A percentile compares a stretch with the other conserved stretches of the same genome.
These are phyloP conservation scores for Litsea cubeba DNA, from an alignment of 164 flowering plant genomes.

Conservation along the genomic window DNA sequence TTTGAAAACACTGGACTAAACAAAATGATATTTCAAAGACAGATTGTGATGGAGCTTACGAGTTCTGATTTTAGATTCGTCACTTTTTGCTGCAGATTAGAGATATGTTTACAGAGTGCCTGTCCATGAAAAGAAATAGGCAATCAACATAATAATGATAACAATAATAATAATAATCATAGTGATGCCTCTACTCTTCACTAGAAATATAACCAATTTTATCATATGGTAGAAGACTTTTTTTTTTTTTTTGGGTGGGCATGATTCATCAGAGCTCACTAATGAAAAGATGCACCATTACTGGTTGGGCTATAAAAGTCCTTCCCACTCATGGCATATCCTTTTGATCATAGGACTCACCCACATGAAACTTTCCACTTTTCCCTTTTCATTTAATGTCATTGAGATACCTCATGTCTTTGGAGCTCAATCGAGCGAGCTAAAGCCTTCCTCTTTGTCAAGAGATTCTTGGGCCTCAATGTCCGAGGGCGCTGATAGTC, in stretches of 20 bases:
- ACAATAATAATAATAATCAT: neutral
- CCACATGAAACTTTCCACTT: neutral
- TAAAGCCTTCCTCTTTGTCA: slow-evolving; percentile 91
- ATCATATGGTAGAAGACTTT: neutral
- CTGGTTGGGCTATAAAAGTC: neutral
- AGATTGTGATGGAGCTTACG: slow-evolving; percentile 30
- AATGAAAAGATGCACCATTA: neutral
- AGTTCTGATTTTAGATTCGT: slow-evolving; percentile 66
- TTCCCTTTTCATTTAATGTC: neutral
- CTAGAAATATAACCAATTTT: neutral
- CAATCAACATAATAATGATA: slow-evolving; percentile 1
- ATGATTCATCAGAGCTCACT: neutral
- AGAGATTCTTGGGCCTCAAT: slow-evolving; percentile 83
- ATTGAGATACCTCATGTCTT: slow-evolving; percentile 71
- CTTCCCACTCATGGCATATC: neutral
- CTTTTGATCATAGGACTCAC: neutral
- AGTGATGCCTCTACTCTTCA: neutral
- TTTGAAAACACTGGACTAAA: too few species aligned
- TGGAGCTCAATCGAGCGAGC: slow-evolving; percentile 94
- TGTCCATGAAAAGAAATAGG: slow-evolving; percentile 28
- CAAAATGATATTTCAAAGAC: neutral
- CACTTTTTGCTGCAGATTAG: slow-evolving; percentile 46
- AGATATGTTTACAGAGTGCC: slow-evolving; percentile 75
- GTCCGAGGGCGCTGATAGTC: slow-evolving; percentile 69
- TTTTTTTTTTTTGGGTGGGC: neutral